Base-by-base conservation (phyloP, 768 basidiomycete species). In the Phaffia australis region DNA sequence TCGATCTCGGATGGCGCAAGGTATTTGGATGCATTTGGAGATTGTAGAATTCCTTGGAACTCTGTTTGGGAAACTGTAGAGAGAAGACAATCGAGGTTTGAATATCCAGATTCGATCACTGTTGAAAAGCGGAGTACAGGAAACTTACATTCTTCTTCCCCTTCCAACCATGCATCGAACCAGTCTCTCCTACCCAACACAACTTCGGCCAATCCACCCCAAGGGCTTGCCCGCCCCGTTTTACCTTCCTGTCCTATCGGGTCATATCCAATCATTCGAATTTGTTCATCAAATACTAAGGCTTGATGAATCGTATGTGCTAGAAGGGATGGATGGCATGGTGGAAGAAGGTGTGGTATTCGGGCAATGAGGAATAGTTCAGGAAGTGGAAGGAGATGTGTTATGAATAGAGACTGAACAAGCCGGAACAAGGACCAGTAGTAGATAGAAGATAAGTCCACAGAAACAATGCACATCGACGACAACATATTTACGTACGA, bases 301-400 rank as follows among this genome's bases (percentile, higher is more conserved):
- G 92, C 83, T 75, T 98, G 90, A 74, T 94, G 94, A 57, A 98
- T 87, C 0, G 92, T 97, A 73, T 99, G 94, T 1, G 95, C 95
- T 8, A 99, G 80, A 25, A 98, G 77, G 0, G 91, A 84, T 0
- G 95, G 88, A 70, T 86, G 84, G 1, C 56, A 47, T 11, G 66
- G 66, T 2, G 83, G 77, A 5, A 98, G 77, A 15, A 98, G 76
- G 23, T 81, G 74, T 0, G 91, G 88, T 47, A 92, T 79, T 0
- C 88, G 85, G 55, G 82, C 83, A 51, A 80, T 81, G 16, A 98
- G 79, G 72, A 97, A 90, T 35, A 84, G 81, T 8, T 85, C 79
- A 3, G 93, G 80, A 8, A 92, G 76, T 0, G 89, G 88, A 32
- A 94, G 78, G 27, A 97, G 83, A 30, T 88, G 80, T 9, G 82